Conservation (phyloP, 257 asterid species). For the Haberlea rhodopensis region DNA sequence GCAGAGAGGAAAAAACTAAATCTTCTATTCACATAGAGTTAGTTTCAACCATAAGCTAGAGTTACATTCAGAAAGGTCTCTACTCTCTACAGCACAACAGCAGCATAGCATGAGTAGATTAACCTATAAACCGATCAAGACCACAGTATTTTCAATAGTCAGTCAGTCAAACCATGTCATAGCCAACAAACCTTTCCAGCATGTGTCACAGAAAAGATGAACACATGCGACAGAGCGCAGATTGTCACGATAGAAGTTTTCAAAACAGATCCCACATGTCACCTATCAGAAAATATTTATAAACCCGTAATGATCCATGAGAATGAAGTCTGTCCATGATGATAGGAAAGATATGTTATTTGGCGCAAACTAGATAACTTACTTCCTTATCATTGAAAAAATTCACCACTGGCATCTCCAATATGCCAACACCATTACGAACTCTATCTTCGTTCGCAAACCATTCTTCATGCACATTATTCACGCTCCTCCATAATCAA, state of each 20-base stretch:
- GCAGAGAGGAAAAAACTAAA: slow-evolving; percentile 9
- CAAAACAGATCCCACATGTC: slow-evolving; percentile 85
- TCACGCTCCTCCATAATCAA: slow-evolving; percentile 65
- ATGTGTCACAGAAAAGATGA: slow-evolving; percentile 73
- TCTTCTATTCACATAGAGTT: neutral
- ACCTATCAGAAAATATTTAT: slow-evolving; percentile 40
- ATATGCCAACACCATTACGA: slow-evolving; percentile 70
- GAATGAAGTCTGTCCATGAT: slow-evolving; percentile 10
- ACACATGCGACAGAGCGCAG: slow-evolving; percentile 60
- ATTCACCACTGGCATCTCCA: slow-evolving; percentile 57
- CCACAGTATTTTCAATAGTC: slow-evolving; percentile 13
- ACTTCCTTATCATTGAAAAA: slow-evolving; percentile 52
- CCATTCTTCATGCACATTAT: slow-evolving; percentile 88
- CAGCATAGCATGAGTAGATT: neutral
- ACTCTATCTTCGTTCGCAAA: slow-evolving; percentile 82
- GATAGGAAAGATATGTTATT: neutral
- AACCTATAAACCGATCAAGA: slow-evolving; percentile 8
- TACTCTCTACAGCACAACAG: neutral
- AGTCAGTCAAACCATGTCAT: slow-evolving; percentile 18
- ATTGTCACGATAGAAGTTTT: slow-evolving; percentile 35
- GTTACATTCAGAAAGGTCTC: slow-evolving; percentile 15
- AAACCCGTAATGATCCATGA: slow-evolving; percentile 21
- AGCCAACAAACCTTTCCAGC: slow-evolving; percentile 72
- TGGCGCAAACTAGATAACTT: slow-evolving; percentile 29
- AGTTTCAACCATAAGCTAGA: neutral